Evolutionary conservation across 345 rosid species (phyloP).

Genomic region (Crucihimalaya himalaica): DNA sequence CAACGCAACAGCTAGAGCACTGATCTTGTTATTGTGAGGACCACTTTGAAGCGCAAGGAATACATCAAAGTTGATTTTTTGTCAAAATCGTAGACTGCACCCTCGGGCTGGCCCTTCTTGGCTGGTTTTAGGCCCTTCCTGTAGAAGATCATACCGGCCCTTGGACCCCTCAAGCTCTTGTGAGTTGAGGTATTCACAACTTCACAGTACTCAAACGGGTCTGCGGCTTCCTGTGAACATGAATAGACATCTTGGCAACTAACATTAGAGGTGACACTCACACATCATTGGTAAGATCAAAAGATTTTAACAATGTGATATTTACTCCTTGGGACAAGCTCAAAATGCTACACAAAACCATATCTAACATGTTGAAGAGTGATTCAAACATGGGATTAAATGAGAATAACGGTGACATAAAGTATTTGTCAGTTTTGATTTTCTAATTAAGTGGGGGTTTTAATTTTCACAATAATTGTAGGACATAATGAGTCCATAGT

Average conservation of each 20-base stretch:
- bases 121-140: slow-evolving; percentile 93
- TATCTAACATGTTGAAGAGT: too few species aligned
- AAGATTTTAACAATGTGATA: background rate
- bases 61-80: slow-evolving; percentile 91
- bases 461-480: too few species aligned
- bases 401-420: too few species aligned
- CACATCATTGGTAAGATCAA: background rate
- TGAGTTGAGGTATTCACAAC: slow-evolving; percentile 96
- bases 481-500: too few species aligned
- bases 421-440: too few species aligned
- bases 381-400: too few species aligned
- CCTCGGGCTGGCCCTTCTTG: slow-evolving; percentile 93
- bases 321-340: background rate
- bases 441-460: too few species aligned
- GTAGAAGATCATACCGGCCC: slow-evolving; percentile 98
- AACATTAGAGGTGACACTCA: background rate
- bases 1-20: slow-evolving; percentile 94
- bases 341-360: slow-evolving; percentile 15
- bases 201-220: slow-evolving; percentile 92
- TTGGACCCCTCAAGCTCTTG: slow-evolving; percentile 98
- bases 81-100: slow-evolving; percentile 81
- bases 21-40: slow-evolving; percentile 98
- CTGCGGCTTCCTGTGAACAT: slow-evolving; percentile 76
- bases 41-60: slow-evolving; percentile 99
- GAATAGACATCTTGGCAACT: slow-evolving; percentile 5